phyloP scores from a whole-genome alignment of 108 stramenopile genomes.

The Nitzschia inconspicua region DNA sequence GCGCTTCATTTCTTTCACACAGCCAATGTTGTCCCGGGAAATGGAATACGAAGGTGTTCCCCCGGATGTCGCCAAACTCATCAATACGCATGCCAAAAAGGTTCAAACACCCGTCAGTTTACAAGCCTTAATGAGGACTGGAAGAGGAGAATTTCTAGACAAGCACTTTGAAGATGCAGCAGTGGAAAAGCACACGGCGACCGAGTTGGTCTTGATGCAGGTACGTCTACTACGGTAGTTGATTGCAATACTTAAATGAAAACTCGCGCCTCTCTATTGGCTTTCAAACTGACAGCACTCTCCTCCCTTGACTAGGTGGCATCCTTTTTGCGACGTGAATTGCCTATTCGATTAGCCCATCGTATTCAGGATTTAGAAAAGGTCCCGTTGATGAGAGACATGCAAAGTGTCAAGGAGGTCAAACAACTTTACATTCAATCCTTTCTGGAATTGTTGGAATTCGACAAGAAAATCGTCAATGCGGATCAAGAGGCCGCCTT shows the following conservation, averaged over 20 bases:
- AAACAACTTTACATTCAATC: conserved; percentile 88
- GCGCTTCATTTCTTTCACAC: too few species aligned
- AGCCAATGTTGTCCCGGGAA: too few species aligned
- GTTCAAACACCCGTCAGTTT: conserved; percentile 67
- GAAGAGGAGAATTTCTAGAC: conserved; percentile 76
- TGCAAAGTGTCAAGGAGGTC: conserved; percentile 72
- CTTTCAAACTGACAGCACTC: neutral
- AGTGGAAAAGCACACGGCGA: conserved; percentile 36
- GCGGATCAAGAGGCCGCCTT: conserved; percentile 73
- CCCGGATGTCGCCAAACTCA: conserved; percentile 23
- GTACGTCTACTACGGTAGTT: conserved; percentile 6
- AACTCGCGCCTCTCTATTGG: neutral
- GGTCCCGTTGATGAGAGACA: conserved; percentile 74
- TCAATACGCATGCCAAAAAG: conserved; percentile 34
- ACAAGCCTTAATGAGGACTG: conserved; percentile 82
- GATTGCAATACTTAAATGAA: neutral
- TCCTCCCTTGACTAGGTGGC: conserved; percentile 58
- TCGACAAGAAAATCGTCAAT: conserved; percentile 63
- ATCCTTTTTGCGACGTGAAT: conserved; percentile 89
- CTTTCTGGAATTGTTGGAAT: conserved; percentile 77
- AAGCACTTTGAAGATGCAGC: conserved; percentile 49
- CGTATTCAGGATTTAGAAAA: conserved; percentile 90
- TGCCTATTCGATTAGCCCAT: conserved; percentile 97
- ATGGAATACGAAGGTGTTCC: conserved; percentile 24
- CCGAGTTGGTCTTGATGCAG: conserved; percentile 52